phyloP scores from a whole-genome alignment of 2,329 filamentous ascomycete genomes.

The Fusarium mexicanum region DNA sequence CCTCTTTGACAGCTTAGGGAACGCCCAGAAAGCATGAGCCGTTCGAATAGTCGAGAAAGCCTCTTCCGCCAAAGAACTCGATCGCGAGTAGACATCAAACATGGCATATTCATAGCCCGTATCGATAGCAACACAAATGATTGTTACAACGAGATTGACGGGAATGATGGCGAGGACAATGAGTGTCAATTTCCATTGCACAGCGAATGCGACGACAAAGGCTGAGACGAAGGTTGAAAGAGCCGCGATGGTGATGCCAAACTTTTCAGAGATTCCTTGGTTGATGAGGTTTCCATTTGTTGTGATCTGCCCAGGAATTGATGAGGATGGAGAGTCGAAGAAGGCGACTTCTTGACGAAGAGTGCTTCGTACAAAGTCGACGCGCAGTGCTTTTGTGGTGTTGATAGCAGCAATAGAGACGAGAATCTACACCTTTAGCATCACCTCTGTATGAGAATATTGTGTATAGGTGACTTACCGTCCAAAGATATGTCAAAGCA shows the following conservation, averaged over 20 bases:
- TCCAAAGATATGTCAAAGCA: conserved; percentile 62
- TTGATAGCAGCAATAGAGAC: conserved; percentile 52
- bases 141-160: conserved; percentile 53
- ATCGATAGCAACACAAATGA: conserved; percentile 52
- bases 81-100: conserved; percentile 54
- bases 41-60: conserved; percentile 59
- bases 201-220: conserved; percentile 53
- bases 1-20: conserved; percentile 53
- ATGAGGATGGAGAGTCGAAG: conserved; percentile 60
- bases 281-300: conserved; percentile 59
- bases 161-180: conserved; percentile 58
- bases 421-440: conserved; percentile 41
- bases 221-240: conserved; percentile 52
- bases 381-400: conserved; percentile 49
- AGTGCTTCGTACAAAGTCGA: conserved; percentile 51
- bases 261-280: conserved; percentile 57
- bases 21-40: conserved; percentile 61
- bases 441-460: rapidly evolving
- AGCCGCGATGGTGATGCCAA: conserved; percentile 54
- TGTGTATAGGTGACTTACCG: conserved; percentile 48
- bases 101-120: conserved; percentile 55
- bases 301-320: conserved; percentile 57
- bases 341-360: conserved; percentile 64
- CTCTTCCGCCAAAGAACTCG: conserved; percentile 59
- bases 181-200: conserved; percentile 56